Base-by-base conservation (phyloP, 768 basidiomycete genomes). In the Suillus discolor region DNA sequence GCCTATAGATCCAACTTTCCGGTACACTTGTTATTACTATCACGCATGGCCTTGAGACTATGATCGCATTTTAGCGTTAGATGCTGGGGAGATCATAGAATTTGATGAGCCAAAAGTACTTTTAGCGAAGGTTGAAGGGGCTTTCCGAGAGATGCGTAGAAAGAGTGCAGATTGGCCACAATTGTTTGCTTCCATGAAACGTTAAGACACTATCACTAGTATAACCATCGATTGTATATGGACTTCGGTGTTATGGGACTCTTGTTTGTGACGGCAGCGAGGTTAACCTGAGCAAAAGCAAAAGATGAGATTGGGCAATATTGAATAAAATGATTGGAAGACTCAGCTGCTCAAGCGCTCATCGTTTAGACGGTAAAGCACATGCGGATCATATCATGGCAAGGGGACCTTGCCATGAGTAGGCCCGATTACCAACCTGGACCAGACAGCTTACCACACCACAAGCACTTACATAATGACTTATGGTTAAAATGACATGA, bases 11-110 rank as follows among this genome's bases (percentile, higher is more conserved):
- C 62, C 92, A 93, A 74, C 85, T 95, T 62, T 75, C 81, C 1
- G 83, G 84, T 13, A 85, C 90, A 0, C 89, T 93, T 23, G 88
- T 95, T 23, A 85, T 96, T 44, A 93, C 92, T 11, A 94, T 95
- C 65, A 93, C 94, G 4, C 93, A 94, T 78, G 81, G 91, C 16
- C 79, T 93, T 23, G 87, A 87, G 72, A 93, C 91, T 87, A 92
- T 75, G 87, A 89, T 77, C 81, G 88, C 16, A 80, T 94, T 70
- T 78, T 93, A 69, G 89, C 93, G n/a, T 77, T 93, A 25, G 89
- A 88, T 62, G 81, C 84, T 20, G 93, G 93, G 2, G 81, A 84
- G 64, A 82, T 96, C 53, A 75, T 87, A 20, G 93, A 96, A 71
- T 94, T 87, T 73, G 94, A 89, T 64, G 80, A 85, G 11, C 93